These are phyloP conservation scores for Mortierella sp. DNA, from an alignment of 371 early-diverging fungal species.

Conservation along the genomic window DNA sequence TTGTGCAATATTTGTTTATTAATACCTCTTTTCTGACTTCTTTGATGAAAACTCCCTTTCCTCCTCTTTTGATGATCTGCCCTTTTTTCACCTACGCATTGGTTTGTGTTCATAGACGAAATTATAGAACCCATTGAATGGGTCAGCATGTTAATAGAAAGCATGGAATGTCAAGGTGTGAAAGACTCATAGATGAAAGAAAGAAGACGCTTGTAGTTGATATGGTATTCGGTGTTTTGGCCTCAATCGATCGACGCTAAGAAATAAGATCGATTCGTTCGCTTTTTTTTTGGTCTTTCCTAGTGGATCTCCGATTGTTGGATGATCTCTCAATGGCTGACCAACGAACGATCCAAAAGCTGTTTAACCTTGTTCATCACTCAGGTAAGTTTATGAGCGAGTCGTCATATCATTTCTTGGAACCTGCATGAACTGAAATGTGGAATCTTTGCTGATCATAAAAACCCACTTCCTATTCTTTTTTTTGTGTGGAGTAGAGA, in stretches of 20 bases:
- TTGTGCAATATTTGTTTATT: neutral
- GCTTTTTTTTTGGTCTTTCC: too few relatives aligned
- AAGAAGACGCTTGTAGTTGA: too few relatives aligned
- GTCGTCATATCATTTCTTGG: neutral
- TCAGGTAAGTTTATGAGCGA: slow-evolving; percentile 15
- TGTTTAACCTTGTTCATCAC: slow-evolving; percentile 6
- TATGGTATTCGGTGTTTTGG: too few relatives aligned
- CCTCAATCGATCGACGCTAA: too few relatives aligned
- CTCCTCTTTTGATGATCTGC: neutral
- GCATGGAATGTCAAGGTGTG: slow-evolving; percentile 25
- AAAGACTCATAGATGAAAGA: neutral
- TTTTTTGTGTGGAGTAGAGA: too few relatives aligned
- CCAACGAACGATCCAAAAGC: slow-evolving; percentile 13
- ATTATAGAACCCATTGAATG: slow-evolving; percentile 15
- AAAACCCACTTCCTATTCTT: neutral
- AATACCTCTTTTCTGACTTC: neutral
- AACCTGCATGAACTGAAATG: slow-evolving; percentile 22
- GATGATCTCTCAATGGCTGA: neutral
- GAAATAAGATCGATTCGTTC: too few relatives aligned
- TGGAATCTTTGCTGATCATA: slow-evolving; percentile 13
- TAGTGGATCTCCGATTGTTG: slow-evolving; percentile 11
- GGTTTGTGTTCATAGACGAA: slow-evolving; percentile 7
- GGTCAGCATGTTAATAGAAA: slow-evolving; percentile 19
- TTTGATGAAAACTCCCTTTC: neutral
- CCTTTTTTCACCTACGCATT: neutral